Evolutionary conservation across 1,284 basidiomycete species (phyloP).

Genomic region (Trametes pubescens): DNA sequence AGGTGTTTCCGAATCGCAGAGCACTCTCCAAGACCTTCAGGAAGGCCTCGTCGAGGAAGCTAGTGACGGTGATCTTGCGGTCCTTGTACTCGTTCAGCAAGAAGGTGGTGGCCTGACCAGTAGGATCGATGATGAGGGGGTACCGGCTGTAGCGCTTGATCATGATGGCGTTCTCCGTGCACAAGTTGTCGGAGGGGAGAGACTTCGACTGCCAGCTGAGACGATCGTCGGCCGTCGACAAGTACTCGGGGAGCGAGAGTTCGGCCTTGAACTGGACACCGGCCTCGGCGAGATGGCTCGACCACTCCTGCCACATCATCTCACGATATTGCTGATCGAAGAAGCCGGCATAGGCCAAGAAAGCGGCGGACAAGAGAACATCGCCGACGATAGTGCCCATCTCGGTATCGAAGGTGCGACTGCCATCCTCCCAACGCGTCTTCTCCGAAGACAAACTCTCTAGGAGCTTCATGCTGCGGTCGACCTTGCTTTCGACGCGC

Average conservation of each 20-base stretch:
- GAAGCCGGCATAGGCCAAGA: conserved; percentile 97
- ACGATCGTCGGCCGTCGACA: conserved; percentile 97
- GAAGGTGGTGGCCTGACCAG: conserved; percentile 97
- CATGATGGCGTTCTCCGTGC: conserved; percentile 99
- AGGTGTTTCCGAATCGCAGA: conserved; percentile 97
- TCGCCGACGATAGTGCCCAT: conserved; percentile 99
- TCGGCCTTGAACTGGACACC: conserved; percentile 93
- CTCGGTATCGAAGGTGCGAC: conserved; percentile 96
- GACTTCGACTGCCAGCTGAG: conserved; percentile 96
- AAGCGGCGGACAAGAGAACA: conserved; percentile 94
- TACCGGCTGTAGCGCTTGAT: conserved; percentile 98
- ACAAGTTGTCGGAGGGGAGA: conserved; percentile 93
- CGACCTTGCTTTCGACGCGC: conserved; percentile 95
- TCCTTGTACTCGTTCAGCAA: conserved; percentile 95
- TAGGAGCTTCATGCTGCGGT: conserved; percentile 95
- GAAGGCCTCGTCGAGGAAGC: conserved; percentile 99
- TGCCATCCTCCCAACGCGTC: conserved; percentile 94
- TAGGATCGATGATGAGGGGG: conserved; percentile 98
- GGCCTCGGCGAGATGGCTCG: conserved; percentile 87
- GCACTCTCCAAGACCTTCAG: conserved; percentile 98
- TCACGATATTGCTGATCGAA: conserved; percentile 99
- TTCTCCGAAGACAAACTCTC: conserved; percentile 96
- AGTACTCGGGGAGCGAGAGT: conserved; percentile 93
- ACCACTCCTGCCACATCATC: conserved; percentile 97
- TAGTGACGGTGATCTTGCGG: conserved; percentile 97